These are phyloP conservation scores for Basidiobolus heterosporus DNA, from an alignment of 371 early-diverging fungal species.

Conservation along the genomic window DNA sequence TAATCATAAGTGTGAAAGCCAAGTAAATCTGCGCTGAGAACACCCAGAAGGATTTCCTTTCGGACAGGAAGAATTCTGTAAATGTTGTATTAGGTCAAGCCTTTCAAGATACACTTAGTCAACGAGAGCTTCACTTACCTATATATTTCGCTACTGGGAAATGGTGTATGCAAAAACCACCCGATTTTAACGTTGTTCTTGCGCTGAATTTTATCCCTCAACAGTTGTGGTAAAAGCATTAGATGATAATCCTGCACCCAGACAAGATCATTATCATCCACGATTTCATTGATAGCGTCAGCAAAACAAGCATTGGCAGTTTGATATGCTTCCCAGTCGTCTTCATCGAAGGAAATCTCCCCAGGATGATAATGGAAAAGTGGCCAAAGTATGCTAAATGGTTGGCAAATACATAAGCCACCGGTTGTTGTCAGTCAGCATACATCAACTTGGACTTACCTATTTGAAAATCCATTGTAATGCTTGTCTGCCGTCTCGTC, in stretches of 20 bases:
- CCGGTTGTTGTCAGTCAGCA: not conserved
- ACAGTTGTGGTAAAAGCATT: slow-evolving; percentile 85
- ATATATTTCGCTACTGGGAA: slow-evolving; percentile 81
- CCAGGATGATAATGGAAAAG: slow-evolving; percentile 97
- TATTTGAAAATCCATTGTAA: slow-evolving; percentile 99
- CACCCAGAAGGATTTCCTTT: slow-evolving; percentile 79
- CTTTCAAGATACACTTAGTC: not conserved
- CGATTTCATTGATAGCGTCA: slow-evolving; percentile 58
- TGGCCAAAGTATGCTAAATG: slow-evolving; percentile 85
- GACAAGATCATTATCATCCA: slow-evolving; percentile 85
- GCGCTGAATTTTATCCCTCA: slow-evolving; percentile 34
- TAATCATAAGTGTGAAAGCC: slow-evolving; percentile 99
- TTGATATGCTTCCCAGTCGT: slow-evolving; percentile 91
- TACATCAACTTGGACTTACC: slow-evolving; percentile 14
- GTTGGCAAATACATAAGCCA: not conserved
- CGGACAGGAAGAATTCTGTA: slow-evolving; percentile 73
- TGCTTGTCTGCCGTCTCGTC: slow-evolving; percentile 91
- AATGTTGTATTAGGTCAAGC: not conserved
- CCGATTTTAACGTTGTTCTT: slow-evolving; percentile 79
- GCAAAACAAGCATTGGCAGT: slow-evolving; percentile 84
- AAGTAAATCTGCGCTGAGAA: slow-evolving; percentile 77
- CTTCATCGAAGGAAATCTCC: slow-evolving; percentile 83
- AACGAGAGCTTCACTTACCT: slow-evolving; percentile 35
- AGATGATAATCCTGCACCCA: slow-evolving; percentile 99
- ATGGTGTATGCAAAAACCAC: slow-evolving; percentile 97